These are phyloP conservation scores for Scleroderma bovista DNA, from an alignment of 768 basidiomycete species.

Conservation along the genomic window DNA sequence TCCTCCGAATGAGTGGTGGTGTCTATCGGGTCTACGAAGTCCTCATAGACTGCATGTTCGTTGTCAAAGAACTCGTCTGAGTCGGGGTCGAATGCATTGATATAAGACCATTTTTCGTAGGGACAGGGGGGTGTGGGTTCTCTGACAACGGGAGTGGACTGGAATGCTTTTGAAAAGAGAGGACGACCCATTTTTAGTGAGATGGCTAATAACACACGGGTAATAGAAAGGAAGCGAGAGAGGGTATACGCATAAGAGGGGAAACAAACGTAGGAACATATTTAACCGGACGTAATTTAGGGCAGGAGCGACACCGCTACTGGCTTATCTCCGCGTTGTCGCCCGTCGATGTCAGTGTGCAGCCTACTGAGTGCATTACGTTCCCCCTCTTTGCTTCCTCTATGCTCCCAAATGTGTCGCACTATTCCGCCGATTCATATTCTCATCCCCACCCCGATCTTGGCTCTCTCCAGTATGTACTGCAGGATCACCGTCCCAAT, in stretches of 20 bases:
- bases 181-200: slow-evolving; percentile 48
- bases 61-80: slow-evolving; percentile 68
- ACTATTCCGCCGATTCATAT: slow-evolving; percentile 42
- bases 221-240: neutral
- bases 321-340: neutral
- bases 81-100: slow-evolving; percentile 73
- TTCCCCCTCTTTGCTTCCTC: slow-evolving; percentile 67
- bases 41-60: slow-evolving; percentile 59
- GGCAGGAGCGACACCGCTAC: slow-evolving; percentile 29
- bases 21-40: slow-evolving; percentile 45
- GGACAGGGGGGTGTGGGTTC: slow-evolving; percentile 34
- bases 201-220: slow-evolving; percentile 24
- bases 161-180: slow-evolving; percentile 46
- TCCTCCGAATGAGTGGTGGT: slow-evolving; percentile 11
- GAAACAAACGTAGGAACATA: neutral
- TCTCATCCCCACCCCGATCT: slow-evolving; percentile 63
- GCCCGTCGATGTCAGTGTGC: slow-evolving; percentile 35
- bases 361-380: no score
- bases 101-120: slow-evolving; percentile 58
- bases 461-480: slow-evolving; percentile 43
- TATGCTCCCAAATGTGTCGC: slow-evolving; percentile 53
- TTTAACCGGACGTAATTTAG: slow-evolving; percentile 23
- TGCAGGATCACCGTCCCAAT: slow-evolving; percentile 39
- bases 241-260: slow-evolving; percentile 6
- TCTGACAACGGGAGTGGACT: slow-evolving; percentile 34